These are phyloP conservation scores for Aspergillus clavatus DNA, from an alignment of 2,329 filamentous ascomycete species.

Conservation along the genomic window DNA sequence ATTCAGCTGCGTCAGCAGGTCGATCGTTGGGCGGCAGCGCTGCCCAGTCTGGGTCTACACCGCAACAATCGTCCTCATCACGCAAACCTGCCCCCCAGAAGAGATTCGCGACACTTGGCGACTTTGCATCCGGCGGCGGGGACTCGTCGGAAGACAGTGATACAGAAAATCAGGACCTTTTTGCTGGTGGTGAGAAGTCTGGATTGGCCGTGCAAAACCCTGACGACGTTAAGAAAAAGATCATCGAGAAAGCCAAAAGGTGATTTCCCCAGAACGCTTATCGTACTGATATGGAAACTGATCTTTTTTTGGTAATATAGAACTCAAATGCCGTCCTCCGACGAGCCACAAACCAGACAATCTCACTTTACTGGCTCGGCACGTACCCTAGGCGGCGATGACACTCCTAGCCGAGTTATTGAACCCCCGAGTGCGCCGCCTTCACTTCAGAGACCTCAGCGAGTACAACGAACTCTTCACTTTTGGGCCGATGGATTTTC, in stretches of 20 bases:
- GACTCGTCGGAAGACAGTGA: constrained; percentile 49
- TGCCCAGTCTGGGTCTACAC: constrained; percentile 26
- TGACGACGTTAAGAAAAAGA: constrained; percentile 50
- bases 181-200: constrained; percentile 63
- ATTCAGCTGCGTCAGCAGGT: constrained; percentile 22
- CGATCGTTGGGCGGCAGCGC: constrained; percentile 31
- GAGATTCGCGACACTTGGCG: constrained; percentile 46
- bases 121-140: constrained; percentile 38
- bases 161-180: constrained; percentile 53
- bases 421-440: constrained; percentile 48
- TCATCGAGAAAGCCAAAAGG: constrained; percentile 45
- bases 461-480: constrained; percentile 56
- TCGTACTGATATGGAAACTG: constrained; percentile 2
- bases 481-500: constrained; percentile 64
- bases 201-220: constrained; percentile 64
- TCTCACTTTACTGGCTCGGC: constrained; percentile 56
- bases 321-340: constrained; percentile 30
- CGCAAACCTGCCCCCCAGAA: constrained; percentile 34
- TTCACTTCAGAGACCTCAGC: constrained; percentile 40
- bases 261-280: constrained; percentile 3
- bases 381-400: constrained; percentile 62
- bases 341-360: constrained; percentile 41
- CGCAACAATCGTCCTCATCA: constrained; percentile 26
- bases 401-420: constrained; percentile 55
- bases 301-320: constrained; percentile 16